phyloP scores from a whole-genome alignment of 306 rosid species.

The Bauhinia variegata region DNA sequence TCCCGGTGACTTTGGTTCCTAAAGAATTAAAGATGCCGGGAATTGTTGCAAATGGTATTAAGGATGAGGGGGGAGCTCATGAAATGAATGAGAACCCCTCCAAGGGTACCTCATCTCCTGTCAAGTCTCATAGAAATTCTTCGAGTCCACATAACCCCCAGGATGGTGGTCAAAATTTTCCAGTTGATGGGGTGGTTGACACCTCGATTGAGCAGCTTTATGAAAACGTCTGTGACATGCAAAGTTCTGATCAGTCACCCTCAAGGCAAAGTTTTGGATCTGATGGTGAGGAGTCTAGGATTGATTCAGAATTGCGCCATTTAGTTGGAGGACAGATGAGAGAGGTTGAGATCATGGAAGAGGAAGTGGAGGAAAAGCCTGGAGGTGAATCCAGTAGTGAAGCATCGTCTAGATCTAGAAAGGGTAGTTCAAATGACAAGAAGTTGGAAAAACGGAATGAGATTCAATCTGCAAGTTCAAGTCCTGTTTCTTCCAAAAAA shows the following conservation, averaged over 20 bases:
- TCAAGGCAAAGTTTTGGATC: slow-evolving; percentile 77
- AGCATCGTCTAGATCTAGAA: slow-evolving; percentile 55
- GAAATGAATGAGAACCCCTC: slow-evolving; percentile 38
- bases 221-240: slow-evolving; percentile 97
- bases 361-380: slow-evolving; percentile 61
- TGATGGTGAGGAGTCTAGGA: slow-evolving; percentile 92
- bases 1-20: slow-evolving; percentile 34
- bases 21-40: slow-evolving; percentile 65
- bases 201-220: slow-evolving; percentile 91
- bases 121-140: slow-evolving; percentile 44
- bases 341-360: slow-evolving; percentile 95
- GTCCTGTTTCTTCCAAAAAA: slow-evolving; percentile 54
- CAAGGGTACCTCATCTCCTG: slow-evolving; percentile 44
- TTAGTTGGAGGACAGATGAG: slow-evolving; percentile 94
- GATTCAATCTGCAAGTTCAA: slow-evolving; percentile 51
- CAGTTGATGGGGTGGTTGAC: slow-evolving; percentile 59
- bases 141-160: slow-evolving; percentile 48
- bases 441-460: slow-evolving; percentile 51
- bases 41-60: slow-evolving; percentile 49
- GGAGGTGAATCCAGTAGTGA: slow-evolving; percentile 49
- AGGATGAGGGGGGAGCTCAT: slow-evolving; percentile 50
- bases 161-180: slow-evolving; percentile 27
- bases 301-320: slow-evolving; percentile 87
- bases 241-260: slow-evolving; percentile 92
- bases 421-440: slow-evolving; percentile 47